These are phyloP conservation scores for Karstenula rhodostoma DNA, from an alignment of 2,329 filamentous ascomycete genomes.

Conservation along the genomic window DNA sequence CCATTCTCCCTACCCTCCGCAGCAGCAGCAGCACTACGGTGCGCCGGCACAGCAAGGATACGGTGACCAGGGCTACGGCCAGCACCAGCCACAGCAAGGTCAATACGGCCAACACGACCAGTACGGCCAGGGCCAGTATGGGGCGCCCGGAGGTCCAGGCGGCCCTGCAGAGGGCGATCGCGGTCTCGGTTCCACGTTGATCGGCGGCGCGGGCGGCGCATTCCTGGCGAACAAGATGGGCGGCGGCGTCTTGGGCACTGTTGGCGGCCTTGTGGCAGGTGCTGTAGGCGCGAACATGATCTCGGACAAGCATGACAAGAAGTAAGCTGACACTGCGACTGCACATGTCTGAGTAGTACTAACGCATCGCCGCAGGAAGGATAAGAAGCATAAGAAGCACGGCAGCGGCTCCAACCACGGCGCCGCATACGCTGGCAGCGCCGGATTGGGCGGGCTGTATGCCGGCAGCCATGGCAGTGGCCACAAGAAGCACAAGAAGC, in stretches of 20 bases:
- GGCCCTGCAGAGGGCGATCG: slow-evolving; percentile 59
- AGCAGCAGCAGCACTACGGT: slow-evolving; percentile 29
- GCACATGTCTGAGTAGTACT: neutral
- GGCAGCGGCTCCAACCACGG: slow-evolving; percentile 36
- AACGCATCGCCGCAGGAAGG: slow-evolving; percentile 27
- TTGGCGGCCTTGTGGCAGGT: slow-evolving; percentile 61
- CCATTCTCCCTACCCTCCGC: slow-evolving; percentile 46
- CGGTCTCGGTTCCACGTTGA: slow-evolving; percentile 63
- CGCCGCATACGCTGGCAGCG: slow-evolving; percentile 42
- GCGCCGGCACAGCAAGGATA: slow-evolving; percentile 34
- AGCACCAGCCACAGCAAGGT: slow-evolving; percentile 31
- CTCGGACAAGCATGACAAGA: slow-evolving; percentile 56
- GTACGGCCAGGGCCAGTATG: slow-evolving; percentile 52
- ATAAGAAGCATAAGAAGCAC: slow-evolving; percentile 49
- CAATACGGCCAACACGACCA: slow-evolving; percentile 21
- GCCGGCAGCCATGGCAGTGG: slow-evolving; percentile 35
- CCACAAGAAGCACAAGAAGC: slow-evolving; percentile 43
- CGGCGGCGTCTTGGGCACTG: slow-evolving; percentile 60
- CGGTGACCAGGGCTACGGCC: slow-evolving; percentile 42
- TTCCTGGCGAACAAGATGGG: slow-evolving; percentile 64
- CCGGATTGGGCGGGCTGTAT: slow-evolving; percentile 46
- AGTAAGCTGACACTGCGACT: slow-evolving; percentile 20
- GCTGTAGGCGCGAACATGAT: slow-evolving; percentile 64
- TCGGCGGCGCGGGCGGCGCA: slow-evolving; percentile 63
- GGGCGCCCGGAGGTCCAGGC: slow-evolving; percentile 37